A percentile compares a stretch with the other conserved stretches of the same genome.
Conservation (phyloP, 2,329 filamentous ascomycete genomes). For the Cytospora schulzeri region DNA sequence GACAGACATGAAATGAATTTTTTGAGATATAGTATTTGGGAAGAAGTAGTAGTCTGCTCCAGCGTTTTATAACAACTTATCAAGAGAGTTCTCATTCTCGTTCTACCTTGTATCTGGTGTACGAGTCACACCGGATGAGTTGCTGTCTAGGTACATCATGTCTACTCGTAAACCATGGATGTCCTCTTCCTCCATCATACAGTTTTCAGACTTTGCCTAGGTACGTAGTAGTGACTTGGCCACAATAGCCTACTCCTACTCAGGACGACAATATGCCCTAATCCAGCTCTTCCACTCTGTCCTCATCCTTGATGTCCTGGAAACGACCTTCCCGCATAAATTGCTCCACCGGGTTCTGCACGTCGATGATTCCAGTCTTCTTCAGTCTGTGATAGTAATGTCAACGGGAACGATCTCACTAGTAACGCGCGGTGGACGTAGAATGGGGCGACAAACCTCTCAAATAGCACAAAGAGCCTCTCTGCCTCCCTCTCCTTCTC, state of each 20-base stretch:
- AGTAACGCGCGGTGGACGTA: not conserved
- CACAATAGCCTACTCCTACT: not conserved
- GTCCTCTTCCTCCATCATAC: not conserved
- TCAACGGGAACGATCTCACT: not conserved
- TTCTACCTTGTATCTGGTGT: not conserved
- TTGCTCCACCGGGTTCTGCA: constrained; percentile 76
- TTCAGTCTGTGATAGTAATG: constrained; percentile 53
- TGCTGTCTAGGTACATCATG: not conserved
- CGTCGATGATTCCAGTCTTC: constrained; percentile 73
- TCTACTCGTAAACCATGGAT: not conserved
- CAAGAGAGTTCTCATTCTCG: not conserved
- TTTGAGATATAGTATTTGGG: too few species aligned
- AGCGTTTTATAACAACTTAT: not conserved
- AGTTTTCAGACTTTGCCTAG: too few species aligned
- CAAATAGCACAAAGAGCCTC: constrained; percentile 85
- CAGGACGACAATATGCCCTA: constrained; percentile 24
- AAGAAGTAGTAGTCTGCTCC: not conserved
- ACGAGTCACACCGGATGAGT: not conserved
- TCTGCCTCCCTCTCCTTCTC: constrained; percentile 94
- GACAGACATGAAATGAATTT: too few species aligned
- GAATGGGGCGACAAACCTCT: constrained; percentile 58
- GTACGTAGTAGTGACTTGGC: too few species aligned
- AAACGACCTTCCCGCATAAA: constrained; percentile 71
- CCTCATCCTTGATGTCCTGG: constrained; percentile 66
- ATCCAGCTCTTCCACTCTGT: constrained; percentile 49